Percentiles rank a stretch among this genome's conserved stretches.
Conservation (phyloP, 1,139 yeast genomes). For the Yamadazyma diddensiae region DNA sequence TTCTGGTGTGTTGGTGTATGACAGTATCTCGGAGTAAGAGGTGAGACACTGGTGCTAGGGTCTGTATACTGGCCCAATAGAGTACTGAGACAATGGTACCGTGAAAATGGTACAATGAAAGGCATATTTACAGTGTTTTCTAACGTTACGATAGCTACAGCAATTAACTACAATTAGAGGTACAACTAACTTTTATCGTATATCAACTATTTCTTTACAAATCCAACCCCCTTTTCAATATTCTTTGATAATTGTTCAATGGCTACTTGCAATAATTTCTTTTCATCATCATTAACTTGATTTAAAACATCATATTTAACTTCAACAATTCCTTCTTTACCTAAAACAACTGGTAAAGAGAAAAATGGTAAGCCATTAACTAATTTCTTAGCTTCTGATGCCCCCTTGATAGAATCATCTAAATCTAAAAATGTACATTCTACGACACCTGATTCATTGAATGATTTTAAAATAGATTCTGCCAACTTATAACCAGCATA, state of each 20-base stretch:
- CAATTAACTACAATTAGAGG: too few relatives aligned
- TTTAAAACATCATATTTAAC: conserved; percentile 50
- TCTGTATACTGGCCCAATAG: too few relatives aligned
- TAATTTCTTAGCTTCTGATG: conserved; percentile 74
- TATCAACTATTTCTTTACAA: conserved; percentile 9
- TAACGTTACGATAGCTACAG: too few relatives aligned
- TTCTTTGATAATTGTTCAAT: conserved; percentile 79
- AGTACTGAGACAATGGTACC: too few relatives aligned
- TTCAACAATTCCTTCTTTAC: conserved; percentile 84
- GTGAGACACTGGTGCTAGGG: too few relatives aligned
- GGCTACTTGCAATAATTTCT: conserved; percentile 74
- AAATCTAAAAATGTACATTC: conserved; percentile 72
- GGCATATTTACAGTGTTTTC: too few relatives aligned
- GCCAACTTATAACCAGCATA: conserved; percentile 97
- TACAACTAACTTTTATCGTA: not conserved
- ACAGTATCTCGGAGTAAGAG: too few relatives aligned
- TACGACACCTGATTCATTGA: conserved; percentile 67
- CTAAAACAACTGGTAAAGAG: conserved; percentile 87
- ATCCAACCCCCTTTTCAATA: conserved; percentile 57
- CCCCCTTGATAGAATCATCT: conserved; percentile 46
- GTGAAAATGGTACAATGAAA: too few relatives aligned
- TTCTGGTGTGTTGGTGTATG: too few relatives aligned
- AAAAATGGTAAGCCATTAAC: conserved; percentile 86
- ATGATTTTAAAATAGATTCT: conserved; percentile 77
- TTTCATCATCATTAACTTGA: conserved; percentile 55